These are phyloP conservation scores for Graphilbum sp. DNA, from an alignment of 2,329 filamentous ascomycete species.

Conservation along the genomic window DNA sequence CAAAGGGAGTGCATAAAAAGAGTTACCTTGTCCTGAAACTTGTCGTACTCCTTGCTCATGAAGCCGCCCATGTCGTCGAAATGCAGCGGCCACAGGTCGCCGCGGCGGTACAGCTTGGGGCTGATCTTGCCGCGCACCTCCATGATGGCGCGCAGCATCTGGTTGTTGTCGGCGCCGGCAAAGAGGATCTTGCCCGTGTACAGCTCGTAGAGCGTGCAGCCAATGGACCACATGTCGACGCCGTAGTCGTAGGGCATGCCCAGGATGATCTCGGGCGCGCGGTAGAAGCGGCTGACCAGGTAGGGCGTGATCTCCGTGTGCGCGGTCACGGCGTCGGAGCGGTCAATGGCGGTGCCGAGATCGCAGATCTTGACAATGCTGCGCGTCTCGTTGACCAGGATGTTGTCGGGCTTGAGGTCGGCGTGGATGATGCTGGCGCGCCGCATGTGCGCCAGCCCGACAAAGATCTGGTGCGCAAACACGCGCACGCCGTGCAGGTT, in stretches of 20 bases:
- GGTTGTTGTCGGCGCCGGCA: slow-evolving; percentile 88
- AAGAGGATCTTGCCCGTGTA: slow-evolving; percentile 98
- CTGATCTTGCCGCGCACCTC: slow-evolving; percentile 88
- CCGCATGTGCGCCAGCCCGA: slow-evolving; percentile 72
- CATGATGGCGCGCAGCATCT: slow-evolving; percentile 94
- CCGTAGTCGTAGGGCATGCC: slow-evolving; percentile 92
- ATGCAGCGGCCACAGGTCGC: slow-evolving; percentile 58
- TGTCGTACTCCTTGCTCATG: slow-evolving; percentile 70
- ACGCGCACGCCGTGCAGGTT: slow-evolving; percentile 73
- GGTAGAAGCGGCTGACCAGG: slow-evolving; percentile 91
- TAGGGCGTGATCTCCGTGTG: slow-evolving; percentile 83
- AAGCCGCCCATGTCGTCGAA: slow-evolving; percentile 80
- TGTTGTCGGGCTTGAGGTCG: slow-evolving; percentile 95
- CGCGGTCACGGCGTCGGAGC: slow-evolving; percentile 55
- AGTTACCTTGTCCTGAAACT: slow-evolving; percentile 72
- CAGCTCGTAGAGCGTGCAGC: slow-evolving; percentile 90
- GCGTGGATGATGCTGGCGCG: slow-evolving; percentile 90
- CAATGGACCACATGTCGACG: slow-evolving; percentile 95
- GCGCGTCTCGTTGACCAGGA: slow-evolving; percentile 72
- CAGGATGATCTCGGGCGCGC: slow-evolving; percentile 90
- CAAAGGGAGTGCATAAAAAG: too few species aligned
- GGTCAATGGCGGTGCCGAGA: slow-evolving; percentile 86
- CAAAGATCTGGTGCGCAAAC: slow-evolving; percentile 89
- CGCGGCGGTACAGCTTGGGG: slow-evolving; percentile 72
- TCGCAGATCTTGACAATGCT: slow-evolving; percentile 90